Conservation (phyloP, 2,329 filamentous ascomycete genomes). For the Penicillium carneum region DNA sequence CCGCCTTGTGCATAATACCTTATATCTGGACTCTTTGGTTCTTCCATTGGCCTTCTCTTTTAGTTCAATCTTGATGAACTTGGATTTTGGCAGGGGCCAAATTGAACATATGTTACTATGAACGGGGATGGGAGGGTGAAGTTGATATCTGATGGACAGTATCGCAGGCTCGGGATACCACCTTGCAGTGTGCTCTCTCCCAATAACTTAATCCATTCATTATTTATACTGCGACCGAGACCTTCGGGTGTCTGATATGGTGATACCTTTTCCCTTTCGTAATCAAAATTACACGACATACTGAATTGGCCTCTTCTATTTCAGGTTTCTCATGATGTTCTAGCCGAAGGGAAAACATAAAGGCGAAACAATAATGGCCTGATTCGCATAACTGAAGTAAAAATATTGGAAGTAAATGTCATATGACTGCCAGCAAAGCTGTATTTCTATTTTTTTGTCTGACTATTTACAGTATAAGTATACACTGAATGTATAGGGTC, state of each 20-base stretch:
- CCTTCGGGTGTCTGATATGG: background rate
- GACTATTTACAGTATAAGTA: constrained; percentile 5
- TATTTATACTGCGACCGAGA: background rate
- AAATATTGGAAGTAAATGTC: background rate
- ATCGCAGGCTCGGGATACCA: background rate
- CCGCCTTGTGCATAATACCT: too few species aligned
- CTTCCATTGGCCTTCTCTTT: background rate
- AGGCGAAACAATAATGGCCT: background rate
- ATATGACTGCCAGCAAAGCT: background rate
- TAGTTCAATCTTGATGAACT: background rate
- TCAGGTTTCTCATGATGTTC: background rate
- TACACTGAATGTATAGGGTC: background rate
- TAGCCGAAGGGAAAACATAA: too few species aligned
- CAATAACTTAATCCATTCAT: constrained; percentile 13
- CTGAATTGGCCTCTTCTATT: background rate
- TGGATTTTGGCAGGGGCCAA: background rate
- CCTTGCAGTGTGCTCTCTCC: background rate
- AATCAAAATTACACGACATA: background rate
- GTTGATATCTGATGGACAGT: background rate
- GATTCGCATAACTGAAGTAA: background rate
- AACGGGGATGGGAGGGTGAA: background rate
- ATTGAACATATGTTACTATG: constrained; percentile 12
- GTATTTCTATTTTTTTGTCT: background rate
- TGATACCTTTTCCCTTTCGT: background rate
- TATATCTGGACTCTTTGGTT: background rate